phyloP scores from a whole-genome alignment of 768 basidiomycete genomes.

The Cystofilobasidium capitatum region DNA sequence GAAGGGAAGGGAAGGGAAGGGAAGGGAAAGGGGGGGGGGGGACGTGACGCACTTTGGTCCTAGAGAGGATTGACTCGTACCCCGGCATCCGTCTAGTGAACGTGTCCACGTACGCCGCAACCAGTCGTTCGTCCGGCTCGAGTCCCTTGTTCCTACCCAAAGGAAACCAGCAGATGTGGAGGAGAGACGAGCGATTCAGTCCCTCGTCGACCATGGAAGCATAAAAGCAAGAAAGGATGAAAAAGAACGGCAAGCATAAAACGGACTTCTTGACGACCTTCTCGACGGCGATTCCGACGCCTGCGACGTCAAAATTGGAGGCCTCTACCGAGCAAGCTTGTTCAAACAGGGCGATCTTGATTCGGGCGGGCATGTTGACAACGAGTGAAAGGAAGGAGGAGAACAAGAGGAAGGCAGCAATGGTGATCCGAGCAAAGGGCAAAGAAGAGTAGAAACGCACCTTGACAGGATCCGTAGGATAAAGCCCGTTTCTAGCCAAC shows the following conservation, averaged over 20 bases:
- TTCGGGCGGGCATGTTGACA: no score
- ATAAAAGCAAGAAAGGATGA: background rate
- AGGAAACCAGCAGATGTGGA: no score
- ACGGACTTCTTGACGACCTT: constrained; percentile 49
- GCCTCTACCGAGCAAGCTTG: constrained; percentile 46
- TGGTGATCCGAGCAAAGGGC: no score
- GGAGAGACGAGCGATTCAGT: no score
- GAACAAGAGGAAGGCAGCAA: background rate
- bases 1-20: no score
- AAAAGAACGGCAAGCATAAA: no score
- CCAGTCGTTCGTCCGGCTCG: constrained; percentile 18
- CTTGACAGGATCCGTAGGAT: constrained; percentile 44
- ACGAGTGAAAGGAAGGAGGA: background rate
- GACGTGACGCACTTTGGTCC: constrained; percentile 47
- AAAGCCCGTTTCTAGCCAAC: constrained; percentile 51
- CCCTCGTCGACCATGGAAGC: no score
- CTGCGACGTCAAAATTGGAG: constrained; percentile 50
- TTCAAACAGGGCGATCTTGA: constrained; percentile 41
- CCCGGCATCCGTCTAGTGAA: constrained; percentile 42
- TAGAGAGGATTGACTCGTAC: constrained; percentile 52
- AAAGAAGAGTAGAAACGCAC: constrained; percentile 24
- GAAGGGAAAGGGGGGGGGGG: no score
- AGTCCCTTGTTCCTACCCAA: no score
- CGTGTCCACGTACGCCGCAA: constrained; percentile 40
- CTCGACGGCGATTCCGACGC: constrained; percentile 44